phyloP scores from a whole-genome alignment of 148 eudicot species.

The Bassia scoparia region DNA sequence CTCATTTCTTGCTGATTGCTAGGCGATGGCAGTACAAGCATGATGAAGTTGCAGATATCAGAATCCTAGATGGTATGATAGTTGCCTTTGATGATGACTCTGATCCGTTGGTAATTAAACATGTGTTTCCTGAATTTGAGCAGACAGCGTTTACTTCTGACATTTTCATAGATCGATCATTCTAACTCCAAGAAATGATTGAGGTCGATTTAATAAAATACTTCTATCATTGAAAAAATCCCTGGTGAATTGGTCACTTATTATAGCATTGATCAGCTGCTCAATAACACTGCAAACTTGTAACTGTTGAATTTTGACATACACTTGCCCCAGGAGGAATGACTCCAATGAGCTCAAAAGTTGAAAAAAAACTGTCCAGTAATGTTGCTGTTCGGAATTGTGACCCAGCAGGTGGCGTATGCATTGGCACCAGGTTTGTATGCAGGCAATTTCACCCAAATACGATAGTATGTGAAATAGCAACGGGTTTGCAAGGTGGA shows the following conservation, averaged over 20 bases:
- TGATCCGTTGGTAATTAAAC: too few relatives aligned
- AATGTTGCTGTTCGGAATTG: not conserved
- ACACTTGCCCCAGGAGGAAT: not conserved
- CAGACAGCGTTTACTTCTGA: too few relatives aligned
- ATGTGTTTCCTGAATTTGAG: too few relatives aligned
- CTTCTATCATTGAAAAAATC: not conserved
- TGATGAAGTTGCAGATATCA: not conserved
- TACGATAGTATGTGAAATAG: too few relatives aligned
- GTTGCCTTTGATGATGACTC: not conserved
- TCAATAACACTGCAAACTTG: not conserved
- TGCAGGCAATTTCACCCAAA: too few relatives aligned
- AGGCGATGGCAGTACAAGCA: slow-evolving; percentile 8
- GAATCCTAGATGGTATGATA: not conserved
- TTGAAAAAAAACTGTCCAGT: slow-evolving; percentile 8
- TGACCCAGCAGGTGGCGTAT: not conserved
- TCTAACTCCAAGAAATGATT: too few relatives aligned
- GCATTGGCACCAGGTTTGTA: not conserved
- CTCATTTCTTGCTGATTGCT: not conserved
- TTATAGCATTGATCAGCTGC: not conserved
- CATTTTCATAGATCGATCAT: too few relatives aligned
- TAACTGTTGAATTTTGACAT: not conserved
- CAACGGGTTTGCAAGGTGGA: too few relatives aligned
- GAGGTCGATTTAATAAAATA: too few relatives aligned
- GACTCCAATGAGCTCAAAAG: not conserved
- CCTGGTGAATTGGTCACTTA: not conserved